phyloP scores from a whole-genome alignment of 805 yeast genomes.

The Yarrowia sp. region DNA sequence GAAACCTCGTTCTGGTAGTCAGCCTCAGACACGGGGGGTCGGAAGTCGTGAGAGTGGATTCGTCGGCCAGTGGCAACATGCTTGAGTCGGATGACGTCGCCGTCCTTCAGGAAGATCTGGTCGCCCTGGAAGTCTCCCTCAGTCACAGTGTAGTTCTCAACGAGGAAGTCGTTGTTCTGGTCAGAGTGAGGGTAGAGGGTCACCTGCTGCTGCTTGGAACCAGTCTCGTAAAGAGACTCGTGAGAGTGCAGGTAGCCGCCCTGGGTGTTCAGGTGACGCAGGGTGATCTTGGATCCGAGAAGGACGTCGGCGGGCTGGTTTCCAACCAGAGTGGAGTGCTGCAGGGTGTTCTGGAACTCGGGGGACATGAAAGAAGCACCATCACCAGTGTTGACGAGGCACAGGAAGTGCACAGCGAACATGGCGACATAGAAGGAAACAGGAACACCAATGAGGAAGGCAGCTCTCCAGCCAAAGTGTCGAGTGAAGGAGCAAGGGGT shows the following conservation, averaged over 20 bases:
- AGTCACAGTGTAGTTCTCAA: slow-evolving; percentile 84
- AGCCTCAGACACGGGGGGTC: slow-evolving; percentile 90
- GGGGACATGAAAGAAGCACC: slow-evolving; percentile 72
- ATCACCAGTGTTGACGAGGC: slow-evolving; percentile 57
- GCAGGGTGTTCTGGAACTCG: slow-evolving; percentile 66
- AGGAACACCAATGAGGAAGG: slow-evolving; percentile 62
- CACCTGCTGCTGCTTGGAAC: slow-evolving; percentile 71
- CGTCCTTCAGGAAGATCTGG: slow-evolving; percentile 61
- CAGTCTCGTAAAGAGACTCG: slow-evolving; percentile 58
- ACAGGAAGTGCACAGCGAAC: slow-evolving; percentile 64
- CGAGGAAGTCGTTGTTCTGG: slow-evolving; percentile 71
- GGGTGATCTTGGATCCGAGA: slow-evolving; percentile 72
- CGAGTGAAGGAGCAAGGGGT: slow-evolving; percentile 51
- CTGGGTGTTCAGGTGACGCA: slow-evolving; percentile 71
- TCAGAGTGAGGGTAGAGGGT: slow-evolving; percentile 61
- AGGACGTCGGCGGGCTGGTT: slow-evolving; percentile 68
- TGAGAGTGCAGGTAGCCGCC: slow-evolving; percentile 84
- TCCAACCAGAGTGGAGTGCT: slow-evolving; percentile 53
- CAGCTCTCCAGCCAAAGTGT: slow-evolving; percentile 54
- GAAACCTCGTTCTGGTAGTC: slow-evolving; percentile 88
- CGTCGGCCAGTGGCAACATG: slow-evolving; percentile 74
- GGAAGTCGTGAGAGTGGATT: slow-evolving; percentile 70
- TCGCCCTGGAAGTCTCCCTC: slow-evolving; percentile 67
- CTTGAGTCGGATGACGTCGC: slow-evolving; percentile 67
- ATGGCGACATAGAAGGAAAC: slow-evolving; percentile 61